Conservation (phyloP, 2,329 filamentous ascomycete species). For the Aspergillus intermedius region DNA sequence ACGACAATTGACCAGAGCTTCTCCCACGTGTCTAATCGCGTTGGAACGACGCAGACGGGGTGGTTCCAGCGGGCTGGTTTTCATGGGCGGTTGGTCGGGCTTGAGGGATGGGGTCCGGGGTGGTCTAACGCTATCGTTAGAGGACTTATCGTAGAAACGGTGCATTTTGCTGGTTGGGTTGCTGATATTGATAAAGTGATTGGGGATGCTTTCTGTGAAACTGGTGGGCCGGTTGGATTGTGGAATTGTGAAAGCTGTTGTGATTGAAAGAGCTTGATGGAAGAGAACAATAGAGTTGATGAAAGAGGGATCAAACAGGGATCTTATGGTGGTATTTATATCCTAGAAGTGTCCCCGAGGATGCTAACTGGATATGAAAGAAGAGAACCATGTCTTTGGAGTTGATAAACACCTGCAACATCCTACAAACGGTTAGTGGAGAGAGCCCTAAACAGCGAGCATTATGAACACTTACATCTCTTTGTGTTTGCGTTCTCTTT, state of each 20-base stretch:
- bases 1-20: neutral
- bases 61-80: neutral
- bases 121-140: neutral
- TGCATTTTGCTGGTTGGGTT: neutral
- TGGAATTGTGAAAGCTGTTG: too few species aligned
- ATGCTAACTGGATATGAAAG: neutral
- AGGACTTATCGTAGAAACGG: too few species aligned
- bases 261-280: too few species aligned
- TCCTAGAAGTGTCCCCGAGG: neutral
- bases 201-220: too few species aligned
- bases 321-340: neutral
- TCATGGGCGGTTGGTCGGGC: neutral
- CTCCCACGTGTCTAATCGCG: neutral
- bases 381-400: neutral
- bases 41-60: neutral
- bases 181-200: too few species aligned
- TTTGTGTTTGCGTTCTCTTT: neutral
- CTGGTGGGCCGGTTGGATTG: too few species aligned
- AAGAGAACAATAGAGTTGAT: neutral
- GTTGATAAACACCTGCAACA: too few species aligned
- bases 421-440: neutral
- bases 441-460: neutral
- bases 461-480: neutral
- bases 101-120: neutral
- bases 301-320: neutral